Conservation (phyloP, 768 basidiomycete species). For the Phallus indusiatus region DNA sequence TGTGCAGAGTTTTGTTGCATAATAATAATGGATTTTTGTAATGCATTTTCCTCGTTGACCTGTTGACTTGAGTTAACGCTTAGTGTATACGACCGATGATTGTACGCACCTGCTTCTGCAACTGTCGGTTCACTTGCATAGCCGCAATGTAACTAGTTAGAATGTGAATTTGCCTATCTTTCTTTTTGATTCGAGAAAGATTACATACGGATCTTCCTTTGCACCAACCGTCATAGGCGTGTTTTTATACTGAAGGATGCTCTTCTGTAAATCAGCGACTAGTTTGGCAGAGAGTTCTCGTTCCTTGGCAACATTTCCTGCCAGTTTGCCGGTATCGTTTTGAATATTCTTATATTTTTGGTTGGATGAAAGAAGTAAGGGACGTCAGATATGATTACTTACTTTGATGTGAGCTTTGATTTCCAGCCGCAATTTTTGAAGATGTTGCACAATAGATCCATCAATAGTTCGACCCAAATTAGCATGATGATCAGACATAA, state of each 20-base stretch:
- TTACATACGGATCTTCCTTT: conserved; percentile 76
- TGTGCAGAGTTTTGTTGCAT: conserved; percentile 97
- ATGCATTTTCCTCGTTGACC: conserved; percentile 92
- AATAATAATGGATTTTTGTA: conserved; percentile 96
- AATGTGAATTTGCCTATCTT: neutral
- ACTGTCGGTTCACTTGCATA: conserved; percentile 62
- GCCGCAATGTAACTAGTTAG: conserved; percentile 53
- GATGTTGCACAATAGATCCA: conserved; percentile 93
- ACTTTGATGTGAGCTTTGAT: conserved; percentile 98
- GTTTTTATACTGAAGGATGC: conserved; percentile 90
- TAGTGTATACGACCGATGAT: neutral
- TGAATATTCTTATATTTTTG: conserved; percentile 61
- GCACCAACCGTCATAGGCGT: conserved; percentile 79
- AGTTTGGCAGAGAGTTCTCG: conserved; percentile 78
- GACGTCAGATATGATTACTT: conserved; percentile 3
- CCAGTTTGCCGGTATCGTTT: conserved; percentile 91
- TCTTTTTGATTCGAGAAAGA: conserved; percentile 16
- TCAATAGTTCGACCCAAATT: conserved; percentile 95
- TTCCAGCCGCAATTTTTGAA: conserved; percentile 89
- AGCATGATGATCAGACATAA: conserved; percentile 92
- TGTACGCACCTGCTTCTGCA: conserved; percentile 56
- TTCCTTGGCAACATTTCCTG: conserved; percentile 85
- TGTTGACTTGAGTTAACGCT: neutral
- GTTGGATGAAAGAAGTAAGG: neutral
- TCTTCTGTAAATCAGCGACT: conserved; percentile 79